A percentile compares a stretch with the other conserved stretches of the same genome.
Conservation (phyloP, 805 yeast species). For the Blastobotrys americana region DNA sequence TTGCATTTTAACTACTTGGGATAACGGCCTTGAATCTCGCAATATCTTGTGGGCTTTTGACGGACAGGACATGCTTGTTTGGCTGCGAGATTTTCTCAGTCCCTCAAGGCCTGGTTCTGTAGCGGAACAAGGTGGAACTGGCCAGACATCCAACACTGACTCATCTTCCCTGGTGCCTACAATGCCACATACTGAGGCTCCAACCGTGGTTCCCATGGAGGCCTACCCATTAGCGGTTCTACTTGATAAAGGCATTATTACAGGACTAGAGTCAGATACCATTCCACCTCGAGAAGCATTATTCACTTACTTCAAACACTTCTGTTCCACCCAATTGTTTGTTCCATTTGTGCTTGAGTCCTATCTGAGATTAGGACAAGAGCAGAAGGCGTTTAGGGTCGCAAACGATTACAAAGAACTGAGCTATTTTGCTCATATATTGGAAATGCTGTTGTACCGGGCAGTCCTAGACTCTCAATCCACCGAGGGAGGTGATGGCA, state of each 20-base stretch:
- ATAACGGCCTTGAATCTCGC: conserved; percentile 17
- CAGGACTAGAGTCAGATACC: conserved; percentile 44
- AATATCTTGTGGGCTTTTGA: conserved; percentile 36
- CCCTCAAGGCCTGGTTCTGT: conserved; percentile 4
- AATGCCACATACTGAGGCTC: conserved; percentile 6
- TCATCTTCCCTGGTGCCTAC: conserved; percentile 2
- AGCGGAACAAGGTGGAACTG: not conserved
- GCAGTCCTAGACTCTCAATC: conserved; percentile 25
- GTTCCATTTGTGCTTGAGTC: conserved; percentile 29
- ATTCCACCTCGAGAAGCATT: conserved; percentile 29
- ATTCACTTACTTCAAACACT: conserved; percentile 28
- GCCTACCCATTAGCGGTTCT: conserved; percentile 46
- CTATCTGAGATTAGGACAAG: conserved; percentile 19
- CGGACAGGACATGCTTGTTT: conserved; percentile 29
- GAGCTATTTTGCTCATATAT: conserved; percentile 36
- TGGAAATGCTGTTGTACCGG: conserved; percentile 35
- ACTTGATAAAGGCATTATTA: conserved; percentile 40
- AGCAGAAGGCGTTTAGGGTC: conserved; percentile 18
- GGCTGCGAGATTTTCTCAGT: conserved; percentile 16
- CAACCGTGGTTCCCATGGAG: conserved; percentile 30
- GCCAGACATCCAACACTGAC: not conserved
- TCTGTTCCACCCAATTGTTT: conserved; percentile 29
- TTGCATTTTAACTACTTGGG: conserved; percentile 22
- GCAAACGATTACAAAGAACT: conserved; percentile 28
- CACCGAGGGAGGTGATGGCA: not conserved